Evolutionary conservation across 2,329 filamentous ascomycete genomes (phyloP), one percentile per base, ranked within the genome.

Genomic region (Remersonia thermophila): DNA sequence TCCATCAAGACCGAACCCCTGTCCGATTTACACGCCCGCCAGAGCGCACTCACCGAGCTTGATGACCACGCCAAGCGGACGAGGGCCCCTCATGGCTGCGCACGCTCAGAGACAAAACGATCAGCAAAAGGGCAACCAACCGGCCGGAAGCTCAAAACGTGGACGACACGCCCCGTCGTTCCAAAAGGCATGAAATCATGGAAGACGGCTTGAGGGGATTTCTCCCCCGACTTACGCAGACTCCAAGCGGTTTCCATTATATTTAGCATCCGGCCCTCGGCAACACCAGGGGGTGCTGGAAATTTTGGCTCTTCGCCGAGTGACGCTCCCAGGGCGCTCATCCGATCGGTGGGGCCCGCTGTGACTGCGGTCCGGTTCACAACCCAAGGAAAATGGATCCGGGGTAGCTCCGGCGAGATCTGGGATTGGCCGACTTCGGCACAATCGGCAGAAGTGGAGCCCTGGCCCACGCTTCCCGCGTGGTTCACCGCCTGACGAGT

Each of bases 21-120:
- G 29, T 18, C 11, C 17, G 13, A 14, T 15, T n/a, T 14, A 12
- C 4, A 16, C 12, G 15, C 12, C 12, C 25, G 3, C 6, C 20
- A 13, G 16, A 15, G 13, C 27, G 29, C 35, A 57, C 70, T 57
- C 70, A 91, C 84, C 84, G 46, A 93, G 73, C 65, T 93, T 93
- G 52, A 93, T 89, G 50, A 93, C 83, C 45, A 91, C 73, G 36
- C 78, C 84, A 47, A 84, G 69, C 51, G 74, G 69, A 55, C 74
- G 79, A 36, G 61, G 59, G 29, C 61, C 65, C 65, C 76, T 83
- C 77, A 82, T 83, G 47, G 57, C 71, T 71, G 60, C 20, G 26
- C 14, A 23, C 28, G 27, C 13, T 28, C 28, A 38, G 15, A 12
- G 26, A 26, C 36, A 33, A 38, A 45, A 30, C 20, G 38, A 28